phyloP scores from a whole-genome alignment of 768 basidiomycete species.

The Melanogaster broomeanus region DNA sequence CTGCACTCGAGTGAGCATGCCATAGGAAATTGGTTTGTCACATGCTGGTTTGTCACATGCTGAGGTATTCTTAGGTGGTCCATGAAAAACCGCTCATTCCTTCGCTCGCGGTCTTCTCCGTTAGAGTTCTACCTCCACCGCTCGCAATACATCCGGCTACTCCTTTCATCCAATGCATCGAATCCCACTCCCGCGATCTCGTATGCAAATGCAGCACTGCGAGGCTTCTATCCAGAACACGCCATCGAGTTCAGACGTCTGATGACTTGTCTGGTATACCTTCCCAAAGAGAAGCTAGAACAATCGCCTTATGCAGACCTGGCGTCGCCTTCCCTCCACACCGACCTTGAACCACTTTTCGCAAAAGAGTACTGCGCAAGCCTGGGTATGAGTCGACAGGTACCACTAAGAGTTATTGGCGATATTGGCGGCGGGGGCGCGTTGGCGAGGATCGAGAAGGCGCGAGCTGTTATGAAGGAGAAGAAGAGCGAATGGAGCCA shows the following conservation, averaged over 20 bases:
- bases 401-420: constrained; percentile 84
- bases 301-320: constrained; percentile 76
- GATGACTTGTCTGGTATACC: constrained; percentile 65
- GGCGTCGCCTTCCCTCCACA: constrained; percentile 68
- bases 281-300: constrained; percentile 67
- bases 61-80: constrained; percentile 68
- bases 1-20: constrained; percentile 72
- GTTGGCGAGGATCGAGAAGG: constrained; percentile 90
- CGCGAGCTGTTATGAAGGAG: constrained; percentile 90
- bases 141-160: constrained; percentile 82
- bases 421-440: constrained; percentile 94
- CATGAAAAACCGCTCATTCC: constrained; percentile 59
- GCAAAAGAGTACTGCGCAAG: constrained; percentile 87
- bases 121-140: constrained; percentile 91
- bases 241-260: constrained; percentile 67
- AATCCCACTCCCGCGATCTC: constrained; percentile 60
- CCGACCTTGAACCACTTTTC: constrained; percentile 81
- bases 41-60: neutral
- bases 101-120: constrained; percentile 69
- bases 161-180: constrained; percentile 62
- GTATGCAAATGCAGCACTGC: constrained; percentile 72
- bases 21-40: neutral
- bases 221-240: constrained; percentile 64
- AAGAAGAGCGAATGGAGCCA: constrained; percentile 92
- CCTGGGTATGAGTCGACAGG: constrained; percentile 86